Evolutionary conservation across 345 rosid species (phyloP).

Genomic region (Fremontodendron californicum): DNA sequence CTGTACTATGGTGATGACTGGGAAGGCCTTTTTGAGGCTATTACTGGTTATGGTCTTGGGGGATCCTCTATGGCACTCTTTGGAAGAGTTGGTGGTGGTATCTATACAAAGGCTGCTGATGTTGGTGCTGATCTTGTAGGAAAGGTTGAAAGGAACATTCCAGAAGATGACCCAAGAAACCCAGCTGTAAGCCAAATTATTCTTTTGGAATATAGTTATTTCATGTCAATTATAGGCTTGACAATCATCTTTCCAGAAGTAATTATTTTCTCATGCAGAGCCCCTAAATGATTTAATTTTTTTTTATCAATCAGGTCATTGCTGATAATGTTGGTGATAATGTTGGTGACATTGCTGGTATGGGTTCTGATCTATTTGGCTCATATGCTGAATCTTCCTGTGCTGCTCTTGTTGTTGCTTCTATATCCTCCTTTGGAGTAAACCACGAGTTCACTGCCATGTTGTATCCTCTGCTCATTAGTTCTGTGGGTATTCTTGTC

Average conservation of each 20-base stretch:
- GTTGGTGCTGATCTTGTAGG: constrained; percentile 92
- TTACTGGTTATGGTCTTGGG: constrained; percentile 86
- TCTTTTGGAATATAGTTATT: background rate
- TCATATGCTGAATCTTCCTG: constrained; percentile 74
- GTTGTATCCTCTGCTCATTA: constrained; percentile 68
- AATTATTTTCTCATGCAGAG: background rate
- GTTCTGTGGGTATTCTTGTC: constrained; percentile 65
- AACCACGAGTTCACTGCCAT: constrained; percentile 64
- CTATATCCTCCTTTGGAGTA: constrained; percentile 70
- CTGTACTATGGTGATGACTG: constrained; percentile 76
- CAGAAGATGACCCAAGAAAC: constrained; percentile 82
- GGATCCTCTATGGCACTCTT: constrained; percentile 87
- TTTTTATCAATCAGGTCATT: constrained; percentile 47
- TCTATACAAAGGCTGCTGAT: constrained; percentile 82
- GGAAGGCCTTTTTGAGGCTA: constrained; percentile 76
- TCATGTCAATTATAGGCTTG: background rate
- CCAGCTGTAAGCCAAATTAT: constrained; percentile 56
- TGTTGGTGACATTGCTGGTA: constrained; percentile 81
- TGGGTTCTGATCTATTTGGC: constrained; percentile 81
- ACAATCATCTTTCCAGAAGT: background rate
- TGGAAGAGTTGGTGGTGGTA: constrained; percentile 83
- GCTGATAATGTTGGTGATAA: constrained; percentile 85
- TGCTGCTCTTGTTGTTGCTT: constrained; percentile 76
- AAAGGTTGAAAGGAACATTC: constrained; percentile 74
- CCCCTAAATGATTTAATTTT: background rate